Conservation (phyloP, 306 rosid genomes). For the Quercus agrifolia region DNA sequence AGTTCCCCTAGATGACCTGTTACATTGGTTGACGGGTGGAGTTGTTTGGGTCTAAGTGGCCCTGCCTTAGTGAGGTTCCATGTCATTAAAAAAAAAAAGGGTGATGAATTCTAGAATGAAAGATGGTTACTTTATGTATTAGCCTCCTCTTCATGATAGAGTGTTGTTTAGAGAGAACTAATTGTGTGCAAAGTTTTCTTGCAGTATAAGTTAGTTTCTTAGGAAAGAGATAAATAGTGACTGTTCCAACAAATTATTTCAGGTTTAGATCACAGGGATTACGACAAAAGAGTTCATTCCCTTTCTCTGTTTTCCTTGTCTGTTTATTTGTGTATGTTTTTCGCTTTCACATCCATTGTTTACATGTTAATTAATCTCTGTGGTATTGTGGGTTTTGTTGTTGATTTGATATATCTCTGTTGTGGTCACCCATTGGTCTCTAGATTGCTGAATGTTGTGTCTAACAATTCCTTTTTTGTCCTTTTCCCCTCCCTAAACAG, state of each 20-base stretch:
- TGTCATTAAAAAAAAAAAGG: too few species aligned
- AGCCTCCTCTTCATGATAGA: not conserved
- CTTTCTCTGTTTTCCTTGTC: not conserved
- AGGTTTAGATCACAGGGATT: not conserved
- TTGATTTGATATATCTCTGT: not conserved
- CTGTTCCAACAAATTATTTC: not conserved
- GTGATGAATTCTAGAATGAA: not conserved
- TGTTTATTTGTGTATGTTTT: not conserved
- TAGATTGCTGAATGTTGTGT: not conserved
- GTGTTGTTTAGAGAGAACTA: not conserved
- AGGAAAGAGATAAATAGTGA: not conserved
- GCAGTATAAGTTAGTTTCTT: not conserved
- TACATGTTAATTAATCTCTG: not conserved
- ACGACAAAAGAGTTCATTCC: not conserved
- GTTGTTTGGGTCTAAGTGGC: too few species aligned
- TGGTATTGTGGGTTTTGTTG: not conserved
- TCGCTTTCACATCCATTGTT: not conserved
- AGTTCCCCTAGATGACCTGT: too few species aligned
- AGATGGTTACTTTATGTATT: not conserved
- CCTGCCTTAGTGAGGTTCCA: too few species aligned
- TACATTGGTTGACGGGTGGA: too few species aligned
- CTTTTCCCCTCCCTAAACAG: constrained; percentile 22
- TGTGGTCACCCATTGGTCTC: not conserved
- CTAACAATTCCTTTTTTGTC: not conserved
- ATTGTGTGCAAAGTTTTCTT: not conserved